Evolutionary conservation across 2,329 filamentous ascomycete genomes (phyloP).

Genomic region (Arthrobotrys entomopaga): DNA sequence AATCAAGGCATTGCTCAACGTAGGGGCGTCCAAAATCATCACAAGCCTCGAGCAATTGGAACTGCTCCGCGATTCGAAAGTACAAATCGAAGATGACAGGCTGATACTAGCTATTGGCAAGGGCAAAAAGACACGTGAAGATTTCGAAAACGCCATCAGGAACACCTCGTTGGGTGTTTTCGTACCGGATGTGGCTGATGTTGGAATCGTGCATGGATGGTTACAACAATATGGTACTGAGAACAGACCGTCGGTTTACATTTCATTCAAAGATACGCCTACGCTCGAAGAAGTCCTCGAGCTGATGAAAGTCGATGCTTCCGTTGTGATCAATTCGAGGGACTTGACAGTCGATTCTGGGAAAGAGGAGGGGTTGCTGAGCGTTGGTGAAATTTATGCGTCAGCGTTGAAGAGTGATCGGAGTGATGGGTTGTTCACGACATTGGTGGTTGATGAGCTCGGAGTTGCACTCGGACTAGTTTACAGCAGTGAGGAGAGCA

Average conservation of each 20-base stretch:
- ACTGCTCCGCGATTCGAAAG: slow-evolving; percentile 64
- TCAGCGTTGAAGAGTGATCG: slow-evolving; percentile 82
- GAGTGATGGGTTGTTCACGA: slow-evolving; percentile 83
- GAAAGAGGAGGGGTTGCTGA: slow-evolving; percentile 70
- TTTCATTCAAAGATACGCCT: slow-evolving; percentile 64
- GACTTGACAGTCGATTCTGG: slow-evolving; percentile 74
- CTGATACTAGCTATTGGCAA: slow-evolving; percentile 67
- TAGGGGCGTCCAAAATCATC: slow-evolving; percentile 85
- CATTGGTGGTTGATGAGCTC: slow-evolving; percentile 87
- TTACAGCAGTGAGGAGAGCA: slow-evolving; percentile 91
- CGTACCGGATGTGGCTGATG: slow-evolving; percentile 60
- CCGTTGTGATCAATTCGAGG: slow-evolving; percentile 79
- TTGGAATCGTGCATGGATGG: slow-evolving; percentile 64
- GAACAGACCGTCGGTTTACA: slow-evolving; percentile 65
- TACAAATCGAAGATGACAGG: slow-evolving; percentile 66
- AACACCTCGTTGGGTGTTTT: slow-evolving; percentile 59
- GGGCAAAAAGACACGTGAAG: slow-evolving; percentile 58
- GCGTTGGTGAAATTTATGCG: slow-evolving; percentile 76
- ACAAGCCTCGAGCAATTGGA: slow-evolving; percentile 76
- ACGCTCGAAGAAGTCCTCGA: slow-evolving; percentile 62
- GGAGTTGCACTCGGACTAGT: slow-evolving; percentile 87
- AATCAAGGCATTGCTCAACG: slow-evolving; percentile 81
- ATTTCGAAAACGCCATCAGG: slow-evolving; percentile 57
- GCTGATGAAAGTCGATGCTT: slow-evolving; percentile 65
- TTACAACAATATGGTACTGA: slow-evolving; percentile 66